Evolutionary conservation across 495 filamentous ascomycete species (phyloP).

Genomic region (Xeromyces bisporus): DNA sequence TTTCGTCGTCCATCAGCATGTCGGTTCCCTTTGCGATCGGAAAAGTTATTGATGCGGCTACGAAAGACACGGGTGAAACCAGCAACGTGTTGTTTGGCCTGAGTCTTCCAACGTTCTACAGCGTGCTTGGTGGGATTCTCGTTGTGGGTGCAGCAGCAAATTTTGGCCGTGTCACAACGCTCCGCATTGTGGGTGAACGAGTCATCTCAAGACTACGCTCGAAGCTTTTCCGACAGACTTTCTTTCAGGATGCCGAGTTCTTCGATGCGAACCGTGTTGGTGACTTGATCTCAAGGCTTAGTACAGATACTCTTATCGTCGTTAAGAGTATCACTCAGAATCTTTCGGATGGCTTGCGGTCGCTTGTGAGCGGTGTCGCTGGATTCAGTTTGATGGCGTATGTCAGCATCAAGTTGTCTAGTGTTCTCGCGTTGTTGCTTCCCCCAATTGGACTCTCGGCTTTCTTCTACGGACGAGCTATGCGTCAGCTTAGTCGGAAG

Average conservation of each 20-base stretch:
- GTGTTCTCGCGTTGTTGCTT: slow-evolving; percentile 68
- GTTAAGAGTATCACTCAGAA: slow-evolving; percentile 98
- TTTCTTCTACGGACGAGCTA: slow-evolving; percentile 74
- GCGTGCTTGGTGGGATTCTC: slow-evolving; percentile 51
- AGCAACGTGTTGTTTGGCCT: slow-evolving; percentile 50
- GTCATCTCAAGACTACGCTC: slow-evolving; percentile 82
- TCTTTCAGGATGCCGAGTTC: slow-evolving; percentile 92
- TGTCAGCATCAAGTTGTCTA: slow-evolving; percentile 79
- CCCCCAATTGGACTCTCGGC: slow-evolving; percentile 85
- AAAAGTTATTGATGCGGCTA: slow-evolving; percentile 80
- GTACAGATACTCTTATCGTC: slow-evolving; percentile 91
- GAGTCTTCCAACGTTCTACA: slow-evolving; percentile 59
- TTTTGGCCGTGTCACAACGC: slow-evolving; percentile 82
- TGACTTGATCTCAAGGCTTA: slow-evolving; percentile 85
- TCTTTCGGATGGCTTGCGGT: slow-evolving; percentile 78
- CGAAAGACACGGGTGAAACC: slow-evolving; percentile 33
- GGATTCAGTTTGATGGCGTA: slow-evolving; percentile 86
- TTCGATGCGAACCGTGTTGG: slow-evolving; percentile 96
- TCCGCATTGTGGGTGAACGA: slow-evolving; percentile 88
- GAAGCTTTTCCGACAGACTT: slow-evolving; percentile 76
- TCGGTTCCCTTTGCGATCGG: slow-evolving; percentile 92
- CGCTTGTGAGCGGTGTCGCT: slow-evolving; percentile 71
- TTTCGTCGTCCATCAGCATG: slow-evolving; percentile 84
- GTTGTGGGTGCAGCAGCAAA: slow-evolving; percentile 67
- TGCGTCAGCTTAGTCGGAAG: slow-evolving; percentile 72